phyloP scores from a whole-genome alignment of 192 early-diverging fungal species.

The Pilobolus umbonatus region DNA sequence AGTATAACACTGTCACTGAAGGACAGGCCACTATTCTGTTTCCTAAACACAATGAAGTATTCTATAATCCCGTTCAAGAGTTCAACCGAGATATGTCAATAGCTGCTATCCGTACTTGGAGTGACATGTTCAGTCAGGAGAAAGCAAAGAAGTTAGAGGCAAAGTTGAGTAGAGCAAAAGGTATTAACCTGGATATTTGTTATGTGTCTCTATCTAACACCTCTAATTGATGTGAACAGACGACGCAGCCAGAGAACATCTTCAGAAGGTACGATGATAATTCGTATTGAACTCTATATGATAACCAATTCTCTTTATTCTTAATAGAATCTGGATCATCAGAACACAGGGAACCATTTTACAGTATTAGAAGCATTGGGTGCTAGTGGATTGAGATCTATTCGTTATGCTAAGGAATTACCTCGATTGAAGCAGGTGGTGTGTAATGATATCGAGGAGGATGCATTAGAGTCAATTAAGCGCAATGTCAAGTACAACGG shows the following conservation, averaged over 20 bases:
- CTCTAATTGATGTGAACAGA: background rate
- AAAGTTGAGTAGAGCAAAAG: constrained; percentile 39
- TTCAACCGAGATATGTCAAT: constrained; percentile 98
- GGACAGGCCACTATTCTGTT: constrained; percentile 82
- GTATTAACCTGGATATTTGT: background rate
- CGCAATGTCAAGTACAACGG: constrained; percentile 83
- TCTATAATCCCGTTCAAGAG: constrained; percentile 98
- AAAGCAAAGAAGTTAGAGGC: constrained; percentile 51
- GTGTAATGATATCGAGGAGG: constrained; percentile 87
- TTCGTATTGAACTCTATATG: too few species aligned
- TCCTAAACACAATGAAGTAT: constrained; percentile 86
- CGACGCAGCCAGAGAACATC: background rate
- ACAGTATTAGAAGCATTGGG: constrained; percentile 91
- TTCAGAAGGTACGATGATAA: constrained; percentile 21
- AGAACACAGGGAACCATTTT: constrained; percentile 24
- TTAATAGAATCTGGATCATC: constrained; percentile 11
- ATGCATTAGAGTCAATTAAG: constrained; percentile 86
- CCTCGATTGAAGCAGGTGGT: constrained; percentile 71
- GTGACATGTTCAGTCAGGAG: constrained; percentile 66
- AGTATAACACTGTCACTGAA: constrained; percentile 64
- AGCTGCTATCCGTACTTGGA: constrained; percentile 93
- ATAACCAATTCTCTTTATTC: too few species aligned
- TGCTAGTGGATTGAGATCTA: constrained; percentile 89
- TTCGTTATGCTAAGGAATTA: constrained; percentile 96
- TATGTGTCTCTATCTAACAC: background rate